Percentiles rank a stretch among this genome's conserved stretches.
These are phyloP conservation scores for Kitagawia praeruptora DNA, from an alignment of 129 eudicot species.

Conservation along the genomic window DNA sequence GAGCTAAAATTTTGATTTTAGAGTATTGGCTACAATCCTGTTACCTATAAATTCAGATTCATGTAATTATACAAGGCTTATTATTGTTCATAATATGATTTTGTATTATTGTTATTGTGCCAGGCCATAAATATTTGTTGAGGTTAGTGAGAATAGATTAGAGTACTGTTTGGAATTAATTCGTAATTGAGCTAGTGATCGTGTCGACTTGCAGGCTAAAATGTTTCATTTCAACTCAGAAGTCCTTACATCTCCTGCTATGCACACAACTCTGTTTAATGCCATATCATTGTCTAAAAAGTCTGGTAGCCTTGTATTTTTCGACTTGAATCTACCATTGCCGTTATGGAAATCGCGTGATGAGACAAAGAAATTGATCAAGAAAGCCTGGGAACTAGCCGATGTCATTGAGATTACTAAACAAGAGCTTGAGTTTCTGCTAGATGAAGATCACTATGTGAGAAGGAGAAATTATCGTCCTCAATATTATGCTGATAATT, in stretches of 20 bases:
- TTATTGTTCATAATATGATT: neutral
- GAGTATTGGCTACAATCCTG: neutral
- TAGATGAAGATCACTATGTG: slow-evolving; percentile 67
- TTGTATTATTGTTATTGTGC: neutral
- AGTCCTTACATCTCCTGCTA: slow-evolving; percentile 57
- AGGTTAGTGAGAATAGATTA: neutral
- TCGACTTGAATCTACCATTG: slow-evolving; percentile 78
- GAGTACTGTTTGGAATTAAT: neutral
- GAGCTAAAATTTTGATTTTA: neutral
- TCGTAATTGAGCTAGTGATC: neutral
- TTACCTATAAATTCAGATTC: neutral
- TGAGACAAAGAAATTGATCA: slow-evolving; percentile 52
- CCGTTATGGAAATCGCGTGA: slow-evolving; percentile 91
- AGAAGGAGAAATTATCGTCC: slow-evolving; percentile 59
- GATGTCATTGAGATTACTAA: slow-evolving; percentile 71
- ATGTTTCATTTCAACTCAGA: slow-evolving; percentile 87
- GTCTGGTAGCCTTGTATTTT: slow-evolving; percentile 66
- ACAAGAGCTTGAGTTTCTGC: slow-evolving; percentile 83
- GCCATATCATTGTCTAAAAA: slow-evolving; percentile 74
- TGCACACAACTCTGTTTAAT: slow-evolving; percentile 57
- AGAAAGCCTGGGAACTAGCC: slow-evolving; percentile 73
- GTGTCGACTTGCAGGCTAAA: slow-evolving; percentile 56
- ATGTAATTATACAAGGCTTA: neutral
- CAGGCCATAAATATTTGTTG: neutral
- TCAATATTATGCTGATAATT: slow-evolving; percentile 68